These are phyloP conservation scores for Moelleriella libera DNA, from an alignment of 2,329 filamentous ascomycete species.

Conservation along the genomic window DNA sequence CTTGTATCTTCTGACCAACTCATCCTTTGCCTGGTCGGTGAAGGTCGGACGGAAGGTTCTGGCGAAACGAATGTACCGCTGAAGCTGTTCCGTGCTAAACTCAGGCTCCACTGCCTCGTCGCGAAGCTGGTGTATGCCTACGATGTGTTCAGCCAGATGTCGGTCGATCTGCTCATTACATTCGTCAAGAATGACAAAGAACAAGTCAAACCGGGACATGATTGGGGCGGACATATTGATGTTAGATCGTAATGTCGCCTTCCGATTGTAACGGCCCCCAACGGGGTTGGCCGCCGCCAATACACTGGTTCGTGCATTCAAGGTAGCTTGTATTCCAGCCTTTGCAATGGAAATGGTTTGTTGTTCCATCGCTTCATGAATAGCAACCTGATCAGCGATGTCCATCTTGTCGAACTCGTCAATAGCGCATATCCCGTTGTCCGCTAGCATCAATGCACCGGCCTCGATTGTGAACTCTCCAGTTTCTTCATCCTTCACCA, in stretches of 20 bases:
- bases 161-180: constrained; percentile 87
- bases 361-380: constrained; percentile 99
- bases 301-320: constrained; percentile 91
- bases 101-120: constrained; percentile 87
- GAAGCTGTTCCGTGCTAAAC: constrained; percentile 89
- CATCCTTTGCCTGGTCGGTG: constrained; percentile 68
- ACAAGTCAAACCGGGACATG: constrained; percentile 98
- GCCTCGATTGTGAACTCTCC: constrained; percentile 98
- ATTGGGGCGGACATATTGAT: constrained; percentile 99
- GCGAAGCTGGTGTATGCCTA: constrained; percentile 81
- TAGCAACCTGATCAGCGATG: constrained; percentile 89
- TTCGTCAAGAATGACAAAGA: constrained; percentile 95
- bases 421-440: constrained; percentile 95
- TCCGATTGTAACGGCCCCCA: constrained; percentile 92
- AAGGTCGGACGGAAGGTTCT: constrained; percentile 90
- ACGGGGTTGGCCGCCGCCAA: constrained; percentile 94
- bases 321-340: constrained; percentile 91
- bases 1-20: constrained; percentile 88
- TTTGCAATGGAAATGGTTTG: constrained; percentile 99
- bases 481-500: constrained; percentile 96
- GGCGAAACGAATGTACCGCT: constrained; percentile 94
- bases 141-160: constrained; percentile 87
- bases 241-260: constrained; percentile 82
- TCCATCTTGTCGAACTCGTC: constrained; percentile 99
- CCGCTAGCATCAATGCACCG: constrained; percentile 90